phyloP scores from a whole-genome alignment of 805 yeast species.

The Yarrowia yakushimensis region DNA sequence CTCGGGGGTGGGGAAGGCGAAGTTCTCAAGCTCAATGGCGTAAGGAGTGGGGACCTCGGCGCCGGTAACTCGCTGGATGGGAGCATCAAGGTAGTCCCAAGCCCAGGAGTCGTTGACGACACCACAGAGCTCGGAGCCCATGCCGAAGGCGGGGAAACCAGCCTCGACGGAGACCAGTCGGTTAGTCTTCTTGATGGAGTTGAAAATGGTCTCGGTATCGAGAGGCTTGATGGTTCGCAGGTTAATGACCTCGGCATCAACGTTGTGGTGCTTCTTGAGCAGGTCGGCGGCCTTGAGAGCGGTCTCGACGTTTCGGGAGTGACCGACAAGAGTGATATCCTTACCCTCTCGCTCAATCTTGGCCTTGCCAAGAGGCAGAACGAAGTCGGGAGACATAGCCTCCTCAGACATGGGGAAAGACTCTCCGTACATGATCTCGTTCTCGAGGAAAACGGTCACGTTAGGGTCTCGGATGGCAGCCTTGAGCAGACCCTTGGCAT shows the following conservation, averaged over 20 bases:
- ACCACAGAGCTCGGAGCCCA: slow-evolving; percentile 97
- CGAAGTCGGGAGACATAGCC: slow-evolving; percentile 80
- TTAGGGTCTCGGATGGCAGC: slow-evolving; percentile 98
- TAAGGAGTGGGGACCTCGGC: slow-evolving; percentile 99
- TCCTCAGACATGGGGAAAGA: slow-evolving; percentile 86
- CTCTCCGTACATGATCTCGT: slow-evolving; percentile 93
- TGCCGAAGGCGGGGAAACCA: slow-evolving; percentile 97
- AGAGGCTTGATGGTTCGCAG: slow-evolving; percentile 96
- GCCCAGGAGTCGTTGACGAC: slow-evolving; percentile 98
- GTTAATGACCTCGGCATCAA: slow-evolving; percentile 90
- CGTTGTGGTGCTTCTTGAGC: slow-evolving; percentile 79
- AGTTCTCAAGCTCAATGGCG: slow-evolving; percentile 91
- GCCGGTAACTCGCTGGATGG: slow-evolving; percentile 97
- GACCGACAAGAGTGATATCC: slow-evolving; percentile 85
- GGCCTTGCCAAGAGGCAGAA: slow-evolving; percentile 92
- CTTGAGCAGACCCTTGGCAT: slow-evolving; percentile 90
- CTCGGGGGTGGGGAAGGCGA: slow-evolving; percentile 97
- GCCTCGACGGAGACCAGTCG: slow-evolving; percentile 95
- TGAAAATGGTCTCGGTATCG: slow-evolving; percentile 80
- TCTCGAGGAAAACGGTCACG: slow-evolving; percentile 93
- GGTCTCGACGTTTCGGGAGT: slow-evolving; percentile 84
- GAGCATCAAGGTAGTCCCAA: slow-evolving; percentile 96
- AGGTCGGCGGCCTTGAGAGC: slow-evolving; percentile 86
- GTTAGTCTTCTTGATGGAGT: slow-evolving; percentile 92
- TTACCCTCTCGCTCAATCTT: slow-evolving; percentile 91